Conservation (phyloP, 371 early-diverging fungal genomes). For the Mucor indicus region DNA sequence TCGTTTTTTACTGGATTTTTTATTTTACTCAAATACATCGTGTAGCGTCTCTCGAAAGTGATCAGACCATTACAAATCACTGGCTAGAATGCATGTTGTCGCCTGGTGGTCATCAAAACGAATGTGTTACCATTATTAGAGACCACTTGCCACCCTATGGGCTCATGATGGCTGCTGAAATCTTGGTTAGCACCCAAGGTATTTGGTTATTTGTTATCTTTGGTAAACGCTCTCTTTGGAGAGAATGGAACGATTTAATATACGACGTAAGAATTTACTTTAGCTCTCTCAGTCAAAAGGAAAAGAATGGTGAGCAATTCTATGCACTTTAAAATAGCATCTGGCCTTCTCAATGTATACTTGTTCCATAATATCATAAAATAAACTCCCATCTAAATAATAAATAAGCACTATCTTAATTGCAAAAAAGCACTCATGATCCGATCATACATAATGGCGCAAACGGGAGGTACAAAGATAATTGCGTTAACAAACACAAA, state of each 20-base stretch:
- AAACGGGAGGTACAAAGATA: too few relatives aligned
- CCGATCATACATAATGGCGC: too few relatives aligned
- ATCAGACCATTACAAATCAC: constrained; percentile 20
- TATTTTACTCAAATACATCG: constrained; percentile 53
- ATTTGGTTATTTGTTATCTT: constrained; percentile 57
- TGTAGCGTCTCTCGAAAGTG: constrained; percentile 13
- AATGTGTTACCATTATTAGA: constrained; percentile 26
- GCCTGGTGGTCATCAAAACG: constrained; percentile 36
- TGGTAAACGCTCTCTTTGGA: constrained; percentile 46
- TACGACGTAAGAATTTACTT: constrained; percentile 37
- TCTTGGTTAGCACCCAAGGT: constrained; percentile 54
- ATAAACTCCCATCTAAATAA: too few relatives aligned
- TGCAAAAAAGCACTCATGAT: too few relatives aligned
- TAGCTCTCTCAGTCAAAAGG: constrained; percentile 27
- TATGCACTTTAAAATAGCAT: constrained; percentile 51
- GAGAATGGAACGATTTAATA: constrained; percentile 52
- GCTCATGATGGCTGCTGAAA: constrained; percentile 55
- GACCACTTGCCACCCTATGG: constrained; percentile 50
- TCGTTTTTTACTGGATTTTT: constrained; percentile 51
- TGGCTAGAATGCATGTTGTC: constrained; percentile 56
- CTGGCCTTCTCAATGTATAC: too few relatives aligned
- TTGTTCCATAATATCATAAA: too few relatives aligned
- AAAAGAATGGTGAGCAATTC: constrained; percentile 56
- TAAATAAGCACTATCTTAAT: too few relatives aligned
- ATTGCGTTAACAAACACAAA: too few relatives aligned